A percentile compares a stretch with the other conserved stretches of the same genome.
These are phyloP conservation scores for Fusarium newnesense DNA, from an alignment of 2,329 filamentous ascomycete species.

Conservation along the genomic window DNA sequence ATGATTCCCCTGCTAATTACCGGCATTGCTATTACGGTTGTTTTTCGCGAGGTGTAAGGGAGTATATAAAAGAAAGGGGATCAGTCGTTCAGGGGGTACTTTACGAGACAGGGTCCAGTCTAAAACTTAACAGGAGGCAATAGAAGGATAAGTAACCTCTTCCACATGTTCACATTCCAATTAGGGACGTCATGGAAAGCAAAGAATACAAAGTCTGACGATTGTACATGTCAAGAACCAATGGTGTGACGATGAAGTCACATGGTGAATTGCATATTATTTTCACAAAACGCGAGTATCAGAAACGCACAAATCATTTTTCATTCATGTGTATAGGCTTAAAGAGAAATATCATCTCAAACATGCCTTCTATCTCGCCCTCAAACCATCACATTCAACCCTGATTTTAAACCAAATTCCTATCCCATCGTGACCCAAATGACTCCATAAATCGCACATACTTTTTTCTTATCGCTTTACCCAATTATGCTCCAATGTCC, in stretches of 20 bases:
- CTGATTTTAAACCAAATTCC: constrained; percentile 24
- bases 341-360: constrained; percentile 3
- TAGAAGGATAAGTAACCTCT: neutral
- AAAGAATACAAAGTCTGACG: neutral
- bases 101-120: neutral
- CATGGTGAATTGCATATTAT: neutral
- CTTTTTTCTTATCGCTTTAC: constrained; percentile 10
- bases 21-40: constrained; percentile 30
- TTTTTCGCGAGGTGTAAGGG: constrained; percentile 39
- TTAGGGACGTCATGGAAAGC: neutral
- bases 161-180: neutral
- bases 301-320: constrained; percentile 18
- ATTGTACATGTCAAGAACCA: neutral
- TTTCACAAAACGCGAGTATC: neutral
- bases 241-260: neutral
- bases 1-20: constrained; percentile 45
- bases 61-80: constrained; percentile 10
- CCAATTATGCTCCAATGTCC: constrained; percentile 36
- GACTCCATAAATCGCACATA: constrained; percentile 32
- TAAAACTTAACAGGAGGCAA: neutral
- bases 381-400: constrained; percentile 14
- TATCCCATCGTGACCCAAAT: constrained; percentile 27
- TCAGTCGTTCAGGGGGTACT: neutral
- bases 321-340: constrained; percentile 24
- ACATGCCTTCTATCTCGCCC: constrained; percentile 23